A percentile compares a stretch with the other conserved stretches of the same genome.
phyloP scores from a whole-genome alignment of 2,329 filamentous ascomycete species.

The Teratosphaeriaceae sp. region DNA sequence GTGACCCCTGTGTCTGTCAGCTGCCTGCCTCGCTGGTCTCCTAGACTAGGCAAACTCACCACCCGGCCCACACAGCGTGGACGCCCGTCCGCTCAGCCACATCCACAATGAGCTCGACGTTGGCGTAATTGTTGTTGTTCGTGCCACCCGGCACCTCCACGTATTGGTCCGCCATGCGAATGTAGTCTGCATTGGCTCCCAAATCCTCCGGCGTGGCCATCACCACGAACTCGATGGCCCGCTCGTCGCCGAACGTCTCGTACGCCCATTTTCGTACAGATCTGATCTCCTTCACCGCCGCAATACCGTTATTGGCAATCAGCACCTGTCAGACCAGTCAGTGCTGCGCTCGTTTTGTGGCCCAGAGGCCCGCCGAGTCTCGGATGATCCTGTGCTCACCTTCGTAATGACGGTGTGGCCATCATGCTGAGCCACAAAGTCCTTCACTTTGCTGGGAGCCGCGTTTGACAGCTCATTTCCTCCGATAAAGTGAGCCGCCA shows the following conservation, averaged over 20 bases:
- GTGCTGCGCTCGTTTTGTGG: conserved; percentile 10
- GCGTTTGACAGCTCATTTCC: conserved; percentile 83
- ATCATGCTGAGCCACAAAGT: conserved; percentile 83
- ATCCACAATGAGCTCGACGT: conserved; percentile 98
- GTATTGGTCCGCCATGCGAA: conserved; percentile 99
- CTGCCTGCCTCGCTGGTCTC: conserved; percentile 4
- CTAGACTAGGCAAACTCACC: conserved; percentile 52
- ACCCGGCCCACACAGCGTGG: conserved; percentile 98
- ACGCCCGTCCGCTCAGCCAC: conserved; percentile 98
- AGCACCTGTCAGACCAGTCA: conserved; percentile 59
- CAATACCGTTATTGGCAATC: conserved; percentile 99
- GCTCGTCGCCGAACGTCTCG: conserved; percentile 97
- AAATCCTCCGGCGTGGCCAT: conserved; percentile 99
- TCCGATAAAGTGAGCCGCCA: conserved; percentile 93
- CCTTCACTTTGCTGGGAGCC: conserved; percentile 80
- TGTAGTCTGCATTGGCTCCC: conserved; percentile 96
- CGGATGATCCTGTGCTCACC: conserved; percentile 49
- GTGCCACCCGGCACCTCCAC: conserved; percentile 98
- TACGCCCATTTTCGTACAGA: conserved; percentile 99
- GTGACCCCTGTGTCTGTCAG: conserved; percentile 63
- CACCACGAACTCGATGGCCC: conserved; percentile 97
- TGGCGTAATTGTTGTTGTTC: conserved; percentile 99
- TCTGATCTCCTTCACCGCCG: conserved; percentile 97
- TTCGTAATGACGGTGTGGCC: conserved; percentile 98
- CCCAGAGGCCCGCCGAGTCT: conserved; percentile 1